Evolutionary conservation across 345 rosid species (phyloP), one percentile per base, ranked within the genome.

Genomic region (Nephelium lappaceum): DNA sequence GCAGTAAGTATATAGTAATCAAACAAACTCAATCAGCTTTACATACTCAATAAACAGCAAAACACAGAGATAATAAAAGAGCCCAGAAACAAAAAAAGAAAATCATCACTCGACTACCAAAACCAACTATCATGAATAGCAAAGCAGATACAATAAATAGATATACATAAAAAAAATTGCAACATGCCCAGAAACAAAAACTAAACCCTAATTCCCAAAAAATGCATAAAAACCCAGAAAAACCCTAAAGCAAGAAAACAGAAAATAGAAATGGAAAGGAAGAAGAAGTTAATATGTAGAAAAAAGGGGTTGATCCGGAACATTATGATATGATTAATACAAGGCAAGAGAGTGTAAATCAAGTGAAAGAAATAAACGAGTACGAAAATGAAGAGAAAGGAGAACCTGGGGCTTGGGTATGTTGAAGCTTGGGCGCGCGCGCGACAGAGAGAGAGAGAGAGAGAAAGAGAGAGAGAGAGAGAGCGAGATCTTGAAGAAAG

Each of bases 201-300:
- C 11, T 23, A 75, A 47, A 75, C 47, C 78, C 78, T 65, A 64
- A 49, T 45, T 63, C 42, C 6, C 15, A 25, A 49, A 39, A 41
- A 57, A 36, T 38, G 25, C 47, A 53, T 18, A 31, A 47, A 75
- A 75, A 75, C 63, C 71, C 64, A 36, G 11, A 51, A 75, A 65
- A 75, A 66, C 72, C 78, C 77, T 62, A 42, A 43, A 43, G 24
- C 39, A 62, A 21, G 12, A 9, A 18, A 27, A 31, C 5, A 7
- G 0, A 49, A 5, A 5, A 24, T 23, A 9, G 0, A 12, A 2
- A 27, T 3, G n/a, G 51, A 19, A 23, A 62, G 3, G 24, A 43
- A 12, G 9, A 31, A 49, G 2, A 64, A 47, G 31, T 6, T 43
- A 65, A 0, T 15, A 49, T 4, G 24, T 49, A 7, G 5, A 75